A percentile compares a stretch with the other conserved stretches of the same genome.
phyloP scores from a whole-genome alignment of 2,329 filamentous ascomycete genomes.

The Trichoderma sp. region DNA sequence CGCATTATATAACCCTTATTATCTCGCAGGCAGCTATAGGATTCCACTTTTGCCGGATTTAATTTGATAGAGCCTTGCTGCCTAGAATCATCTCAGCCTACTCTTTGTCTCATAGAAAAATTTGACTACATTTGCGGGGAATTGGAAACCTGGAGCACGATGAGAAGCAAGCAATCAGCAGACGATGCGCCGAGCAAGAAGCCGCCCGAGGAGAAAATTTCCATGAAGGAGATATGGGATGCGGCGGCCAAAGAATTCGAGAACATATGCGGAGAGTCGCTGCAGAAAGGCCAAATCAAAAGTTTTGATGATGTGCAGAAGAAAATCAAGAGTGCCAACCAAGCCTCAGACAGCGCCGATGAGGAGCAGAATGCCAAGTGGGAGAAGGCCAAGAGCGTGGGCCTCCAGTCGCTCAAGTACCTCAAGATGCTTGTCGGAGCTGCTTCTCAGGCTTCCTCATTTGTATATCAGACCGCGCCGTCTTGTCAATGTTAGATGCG shows the following conservation, averaged over 20 bases:
- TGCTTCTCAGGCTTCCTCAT: background rate
- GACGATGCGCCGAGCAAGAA: background rate
- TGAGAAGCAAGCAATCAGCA: background rate
- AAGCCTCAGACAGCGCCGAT: background rate
- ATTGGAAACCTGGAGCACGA: background rate
- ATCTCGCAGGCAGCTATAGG: too few relatives aligned
- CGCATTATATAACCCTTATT: too few relatives aligned
- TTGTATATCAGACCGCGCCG: background rate
- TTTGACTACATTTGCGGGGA: background rate
- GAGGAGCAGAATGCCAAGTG: background rate
- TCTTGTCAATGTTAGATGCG: background rate
- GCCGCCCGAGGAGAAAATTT: background rate
- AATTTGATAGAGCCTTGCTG: background rate
- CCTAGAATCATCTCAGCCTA: background rate
- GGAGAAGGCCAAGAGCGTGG: background rate
- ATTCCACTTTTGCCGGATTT: too few relatives aligned
- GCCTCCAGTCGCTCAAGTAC: constrained; percentile 3
- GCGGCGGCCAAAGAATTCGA: background rate
- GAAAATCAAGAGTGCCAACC: background rate
- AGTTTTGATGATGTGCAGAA: background rate
- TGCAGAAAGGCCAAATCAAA: background rate
- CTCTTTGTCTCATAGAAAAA: background rate
- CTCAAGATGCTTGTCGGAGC: constrained; percentile 1
- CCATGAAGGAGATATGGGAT: background rate
- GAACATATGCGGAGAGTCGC: background rate